phyloP scores from a whole-genome alignment of 345 rosid genomes.

The Trapa bicornis region DNA sequence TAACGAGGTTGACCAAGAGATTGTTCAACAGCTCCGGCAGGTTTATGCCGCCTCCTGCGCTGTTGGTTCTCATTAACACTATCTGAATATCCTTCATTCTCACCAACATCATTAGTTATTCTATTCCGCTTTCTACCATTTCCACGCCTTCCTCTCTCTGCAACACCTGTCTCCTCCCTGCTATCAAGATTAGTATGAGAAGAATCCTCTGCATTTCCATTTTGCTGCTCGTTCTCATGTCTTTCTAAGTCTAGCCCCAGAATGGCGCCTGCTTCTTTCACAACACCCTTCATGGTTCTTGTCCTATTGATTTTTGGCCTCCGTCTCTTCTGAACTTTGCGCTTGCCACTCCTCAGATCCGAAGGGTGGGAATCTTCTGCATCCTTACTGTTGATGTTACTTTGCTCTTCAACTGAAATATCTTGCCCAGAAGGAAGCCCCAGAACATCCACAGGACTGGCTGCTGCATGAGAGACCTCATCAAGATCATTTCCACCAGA shows the following conservation, averaged over 20 bases:
- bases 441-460: constrained; percentile 27
- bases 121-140: constrained; percentile 55
- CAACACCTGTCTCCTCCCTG: constrained; percentile 40
- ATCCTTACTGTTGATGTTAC: constrained; percentile 33
- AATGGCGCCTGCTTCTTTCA: constrained; percentile 57
- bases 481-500: constrained; percentile 26
- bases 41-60: constrained; percentile 56
- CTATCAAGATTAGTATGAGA: constrained; percentile 33
- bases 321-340: constrained; percentile 31
- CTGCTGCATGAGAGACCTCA: constrained; percentile 30
- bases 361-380: constrained; percentile 43
- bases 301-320: constrained; percentile 47
- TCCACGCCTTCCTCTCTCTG: constrained; percentile 34
- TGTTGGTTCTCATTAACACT: constrained; percentile 45
- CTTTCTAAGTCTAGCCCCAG: constrained; percentile 43
- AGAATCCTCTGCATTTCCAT: constrained; percentile 39
- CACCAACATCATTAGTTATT: constrained; percentile 41
- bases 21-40: constrained; percentile 23
- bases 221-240: constrained; percentile 32
- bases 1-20: constrained; percentile 38
- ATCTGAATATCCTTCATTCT: constrained; percentile 58
- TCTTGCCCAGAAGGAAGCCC: constrained; percentile 30
- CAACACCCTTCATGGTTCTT: constrained; percentile 67
- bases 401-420: constrained; percentile 34
- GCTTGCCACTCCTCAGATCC: constrained; percentile 28